These are phyloP conservation scores for Adiantum capillusveneris DNA, from an alignment of 75 land plant species.

Conservation along the genomic window DNA sequence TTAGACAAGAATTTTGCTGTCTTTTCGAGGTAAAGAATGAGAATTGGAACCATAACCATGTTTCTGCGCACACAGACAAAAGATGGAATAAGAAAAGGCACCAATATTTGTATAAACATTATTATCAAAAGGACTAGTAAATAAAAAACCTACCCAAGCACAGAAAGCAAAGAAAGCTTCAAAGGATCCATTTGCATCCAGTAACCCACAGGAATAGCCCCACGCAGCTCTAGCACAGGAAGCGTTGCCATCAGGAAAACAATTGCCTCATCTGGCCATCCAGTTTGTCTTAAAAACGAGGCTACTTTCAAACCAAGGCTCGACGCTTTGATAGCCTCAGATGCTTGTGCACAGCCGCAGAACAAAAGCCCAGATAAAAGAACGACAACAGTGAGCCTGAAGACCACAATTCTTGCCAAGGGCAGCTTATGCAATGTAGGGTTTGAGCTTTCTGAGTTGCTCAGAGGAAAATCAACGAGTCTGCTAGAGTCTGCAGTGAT, in stretches of 20 bases:
- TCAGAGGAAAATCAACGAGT: no score
- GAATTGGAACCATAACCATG: conserved; percentile 96
- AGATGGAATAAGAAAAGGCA: not conserved
- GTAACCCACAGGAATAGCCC: conserved; percentile 96
- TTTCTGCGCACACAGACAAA: conserved; percentile 40
- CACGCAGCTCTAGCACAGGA: conserved; percentile 95
- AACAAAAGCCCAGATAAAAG: conserved; percentile 1
- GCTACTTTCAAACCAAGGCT: conserved; percentile 78
- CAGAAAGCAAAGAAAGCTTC: conserved; percentile 47
- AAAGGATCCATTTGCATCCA: conserved; percentile 86
- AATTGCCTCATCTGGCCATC: conserved; percentile 84
- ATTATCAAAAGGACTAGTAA: not conserved
- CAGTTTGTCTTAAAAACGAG: conserved; percentile 42
- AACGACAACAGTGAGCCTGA: not conserved
- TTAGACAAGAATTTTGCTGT: conserved; percentile 44
- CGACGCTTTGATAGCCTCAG: conserved; percentile 69
- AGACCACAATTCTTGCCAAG: no score
- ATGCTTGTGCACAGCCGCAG: conserved; percentile 28
- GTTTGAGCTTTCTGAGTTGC: no score
- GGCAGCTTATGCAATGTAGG: no score
- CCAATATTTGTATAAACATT: not conserved
- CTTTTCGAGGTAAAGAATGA: conserved; percentile 68
- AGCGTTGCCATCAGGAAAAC: conserved; percentile 78
- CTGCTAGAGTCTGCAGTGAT: no score
- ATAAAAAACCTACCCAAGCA: conserved; percentile 50